phyloP scores from a whole-genome alignment of 2,329 filamentous ascomycete genomes.

The Verticillium albo-atrum region DNA sequence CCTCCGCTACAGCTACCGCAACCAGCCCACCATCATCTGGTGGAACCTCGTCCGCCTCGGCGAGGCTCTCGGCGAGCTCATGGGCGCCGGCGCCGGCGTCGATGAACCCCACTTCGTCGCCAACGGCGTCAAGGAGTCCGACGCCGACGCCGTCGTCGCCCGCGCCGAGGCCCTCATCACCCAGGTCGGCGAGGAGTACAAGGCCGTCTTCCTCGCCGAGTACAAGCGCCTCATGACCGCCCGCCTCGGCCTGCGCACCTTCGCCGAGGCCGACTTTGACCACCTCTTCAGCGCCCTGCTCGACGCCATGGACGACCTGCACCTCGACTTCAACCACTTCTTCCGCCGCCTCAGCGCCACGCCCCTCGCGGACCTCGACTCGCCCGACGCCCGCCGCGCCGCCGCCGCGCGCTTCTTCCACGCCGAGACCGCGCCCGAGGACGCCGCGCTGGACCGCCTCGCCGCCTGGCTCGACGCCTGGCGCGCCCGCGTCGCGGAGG shows the following conservation, averaged over 20 bases:
- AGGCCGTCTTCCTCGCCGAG: conserved; percentile 78
- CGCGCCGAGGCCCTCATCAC: conserved; percentile 82
- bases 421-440: conserved; percentile 59
- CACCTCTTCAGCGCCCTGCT: conserved; percentile 75
- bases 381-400: conserved; percentile 58
- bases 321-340: conserved; percentile 92
- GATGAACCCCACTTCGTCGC: conserved; percentile 68
- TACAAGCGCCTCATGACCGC: conserved; percentile 82
- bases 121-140: conserved; percentile 66
- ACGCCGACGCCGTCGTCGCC: conserved; percentile 64
- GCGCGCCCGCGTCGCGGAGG: conserved; percentile 65
- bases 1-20: conserved; percentile 85
- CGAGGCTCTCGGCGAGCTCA: conserved; percentile 81
- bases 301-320: conserved; percentile 73
- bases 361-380: conserved; percentile 57
- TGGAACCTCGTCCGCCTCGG: conserved; percentile 95
- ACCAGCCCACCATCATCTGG: conserved; percentile 96
- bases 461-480: conserved; percentile 80
- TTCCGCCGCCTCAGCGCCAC: conserved; percentile 75
- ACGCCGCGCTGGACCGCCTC: conserved; percentile 57
- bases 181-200: conserved; percentile 80
- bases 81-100: conserved; percentile 70
- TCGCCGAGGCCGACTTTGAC: conserved; percentile 72
- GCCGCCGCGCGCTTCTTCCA: conserved; percentile 76
- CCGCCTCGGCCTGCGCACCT: conserved; percentile 69